Evolutionary conservation across 2,329 filamentous ascomycete species (phyloP).

Genomic region (Arthrobotrys conoides): DNA sequence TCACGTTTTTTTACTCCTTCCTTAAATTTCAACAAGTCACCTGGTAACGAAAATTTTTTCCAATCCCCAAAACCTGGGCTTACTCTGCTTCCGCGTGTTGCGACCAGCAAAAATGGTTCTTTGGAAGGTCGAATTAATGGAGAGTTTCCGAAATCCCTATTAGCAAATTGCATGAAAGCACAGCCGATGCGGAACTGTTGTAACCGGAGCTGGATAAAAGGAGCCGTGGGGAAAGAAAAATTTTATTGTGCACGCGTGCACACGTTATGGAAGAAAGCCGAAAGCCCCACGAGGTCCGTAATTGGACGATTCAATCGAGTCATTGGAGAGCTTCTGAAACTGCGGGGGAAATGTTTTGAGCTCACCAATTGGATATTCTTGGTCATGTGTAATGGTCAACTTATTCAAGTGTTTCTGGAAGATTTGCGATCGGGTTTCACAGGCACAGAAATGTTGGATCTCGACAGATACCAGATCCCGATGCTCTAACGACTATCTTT

Average conservation of each 20-base stretch:
- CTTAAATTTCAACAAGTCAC: slow-evolving; percentile 42
- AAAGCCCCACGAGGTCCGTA: slow-evolving; percentile 50
- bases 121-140: slow-evolving; percentile 23
- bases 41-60: slow-evolving; percentile 52
- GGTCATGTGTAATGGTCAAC: slow-evolving; percentile 27
- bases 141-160: slow-evolving; percentile 48
- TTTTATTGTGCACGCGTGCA: slow-evolving; percentile 30
- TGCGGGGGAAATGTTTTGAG: slow-evolving; percentile 35
- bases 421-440: slow-evolving; percentile 27
- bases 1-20: slow-evolving; percentile 49
- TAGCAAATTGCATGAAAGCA: slow-evolving; percentile 53
- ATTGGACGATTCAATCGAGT: slow-evolving; percentile 47
- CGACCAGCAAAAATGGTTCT: slow-evolving; percentile 27
- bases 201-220: slow-evolving; percentile 33
- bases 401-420: slow-evolving; percentile 19
- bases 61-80: slow-evolving; percentile 20
- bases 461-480: slow-evolving; percentile 23
- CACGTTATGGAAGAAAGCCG: slow-evolving; percentile 34
- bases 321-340: slow-evolving; percentile 43
- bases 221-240: slow-evolving; percentile 30
- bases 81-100: slow-evolving; percentile 39
- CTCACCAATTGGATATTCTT: slow-evolving; percentile 29
- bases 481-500: slow-evolving; percentile 26
- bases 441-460: slow-evolving; percentile 36
- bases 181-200: slow-evolving; percentile 32